phyloP scores from a whole-genome alignment of 2,329 filamentous ascomycete genomes.

The Dactylellina drechsleri region DNA sequence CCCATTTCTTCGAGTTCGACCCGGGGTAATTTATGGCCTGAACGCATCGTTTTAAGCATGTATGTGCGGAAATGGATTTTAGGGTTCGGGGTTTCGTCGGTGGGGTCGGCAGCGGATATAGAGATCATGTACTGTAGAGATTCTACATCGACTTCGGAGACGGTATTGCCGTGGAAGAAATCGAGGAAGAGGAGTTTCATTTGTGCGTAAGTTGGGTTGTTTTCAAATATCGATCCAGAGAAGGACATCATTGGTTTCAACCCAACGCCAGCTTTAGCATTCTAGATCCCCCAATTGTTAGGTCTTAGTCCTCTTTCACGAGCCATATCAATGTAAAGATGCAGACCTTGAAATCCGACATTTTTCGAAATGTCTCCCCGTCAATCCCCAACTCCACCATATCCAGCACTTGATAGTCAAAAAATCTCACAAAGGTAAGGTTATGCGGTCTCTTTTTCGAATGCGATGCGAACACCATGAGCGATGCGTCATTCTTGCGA shows the following conservation, averaged over 20 bases:
- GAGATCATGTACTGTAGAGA: conserved; percentile 91
- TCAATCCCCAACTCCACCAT: conserved; percentile 93
- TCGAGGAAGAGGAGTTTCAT: conserved; percentile 89
- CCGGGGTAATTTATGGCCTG: conserved; percentile 84
- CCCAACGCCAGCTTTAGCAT: conserved; percentile 78
- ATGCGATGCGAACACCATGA: conserved; percentile 84
- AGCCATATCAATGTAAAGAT: neutral
- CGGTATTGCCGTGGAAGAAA: conserved; percentile 85
- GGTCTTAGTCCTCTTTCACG: too few relatives aligned
- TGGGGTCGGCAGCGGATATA: conserved; percentile 77
- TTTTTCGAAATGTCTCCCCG: conserved; percentile 74
- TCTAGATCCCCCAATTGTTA: conserved; percentile 59
- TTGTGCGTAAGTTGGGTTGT: conserved; percentile 80
- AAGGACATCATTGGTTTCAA: conserved; percentile 92
- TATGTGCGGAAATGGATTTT: conserved; percentile 71
- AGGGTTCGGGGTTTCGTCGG: conserved; percentile 61
- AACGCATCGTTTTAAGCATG: conserved; percentile 84
- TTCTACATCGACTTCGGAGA: conserved; percentile 89
- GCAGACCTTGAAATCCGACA: conserved; percentile 76
- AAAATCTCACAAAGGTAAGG: conserved; percentile 83
- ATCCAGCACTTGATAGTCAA: conserved; percentile 87
- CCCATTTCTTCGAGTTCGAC: conserved; percentile 97
- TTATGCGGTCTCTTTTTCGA: conserved; percentile 96
- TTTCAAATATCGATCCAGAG: conserved; percentile 83
- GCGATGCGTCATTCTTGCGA: conserved; percentile 90